Conservation (phyloP, 108 stramenopile species). For the Conticribra guillardii region DNA sequence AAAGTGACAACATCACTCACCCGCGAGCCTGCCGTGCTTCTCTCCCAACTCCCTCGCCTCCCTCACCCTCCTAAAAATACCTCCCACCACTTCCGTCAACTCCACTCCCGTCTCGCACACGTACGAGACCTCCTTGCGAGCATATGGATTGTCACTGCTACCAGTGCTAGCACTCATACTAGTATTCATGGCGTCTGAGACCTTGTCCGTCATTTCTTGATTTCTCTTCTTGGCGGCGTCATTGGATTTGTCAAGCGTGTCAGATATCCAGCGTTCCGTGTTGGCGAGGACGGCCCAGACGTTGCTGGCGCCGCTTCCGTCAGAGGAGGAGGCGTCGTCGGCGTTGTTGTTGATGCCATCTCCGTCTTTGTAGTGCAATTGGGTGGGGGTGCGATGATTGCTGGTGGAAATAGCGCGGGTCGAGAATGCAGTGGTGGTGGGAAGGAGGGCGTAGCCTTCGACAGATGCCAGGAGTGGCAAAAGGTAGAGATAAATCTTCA, state of each 20-base stretch:
- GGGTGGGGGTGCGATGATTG: neutral
- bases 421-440: neutral
- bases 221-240: conserved; percentile 26
- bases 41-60: conserved; percentile 80
- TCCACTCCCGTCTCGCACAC: conserved; percentile 71
- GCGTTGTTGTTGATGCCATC: conserved; percentile 1
- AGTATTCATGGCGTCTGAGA: neutral
- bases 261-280: conserved; percentile 81
- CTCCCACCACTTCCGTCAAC: conserved; percentile 58
- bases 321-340: neutral
- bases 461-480: neutral
- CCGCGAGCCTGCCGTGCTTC: conserved; percentile 57
- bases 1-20: conserved; percentile 36
- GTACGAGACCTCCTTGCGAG: conserved; percentile 80
- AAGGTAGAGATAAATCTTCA: neutral
- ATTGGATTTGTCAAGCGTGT: conserved; percentile 56
- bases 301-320: conserved; percentile 19
- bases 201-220: conserved; percentile 38
- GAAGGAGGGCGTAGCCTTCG: neutral
- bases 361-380: neutral
- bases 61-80: conserved; percentile 73
- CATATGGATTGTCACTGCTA: conserved; percentile 58
- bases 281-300: conserved; percentile 72
- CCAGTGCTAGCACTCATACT: neutral
- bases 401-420: too few species aligned